Evolutionary conservation across 2,329 filamentous ascomycete genomes (phyloP), one percentile per base, ranked within the genome.

Genomic region (Diaporthe sp.): DNA sequence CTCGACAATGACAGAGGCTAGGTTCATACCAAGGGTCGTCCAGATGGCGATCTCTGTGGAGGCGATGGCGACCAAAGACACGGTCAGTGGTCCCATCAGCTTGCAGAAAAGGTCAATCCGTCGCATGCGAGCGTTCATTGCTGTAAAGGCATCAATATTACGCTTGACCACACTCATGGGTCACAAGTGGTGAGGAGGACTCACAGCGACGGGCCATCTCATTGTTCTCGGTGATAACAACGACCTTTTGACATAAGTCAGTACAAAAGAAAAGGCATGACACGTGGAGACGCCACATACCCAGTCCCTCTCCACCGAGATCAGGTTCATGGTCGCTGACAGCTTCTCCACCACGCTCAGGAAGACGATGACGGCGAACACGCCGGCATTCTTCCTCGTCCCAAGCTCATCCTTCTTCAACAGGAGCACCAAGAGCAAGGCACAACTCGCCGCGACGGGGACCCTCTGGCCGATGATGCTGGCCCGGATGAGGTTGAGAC

Each of bases 251-350:
- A 68, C 77, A 86, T 83, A 2, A 5, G 31, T 71, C 2, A 60
- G 15, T 6, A 5, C 28, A 6, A 28, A 20, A 22, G 5, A 28
- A 20, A 28, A 7, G 7, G 9, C 9, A 20, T 6, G 8, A 20
- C 8, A 15, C 4, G n/a, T 8, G 17, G 31, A 22, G 34, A 12
- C 1, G 13, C 28, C 22, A 74, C 80, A 25, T 78, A 91, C 88
- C 93, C 93, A 95, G 79, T 95, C 94, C 79, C 91, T 86, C 81
- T 95, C 94, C 0, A 95, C 88, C 0, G 93, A 87, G 0, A 95
- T 89, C 0, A 90, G 86, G 80, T 95, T 95, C 8, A 92, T 87
- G 2, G 76, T 77, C 1, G 91, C 87, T 20, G 86, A 87, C 12
- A 94, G 82, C 81, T 95, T 95, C 83, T 95, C 94, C 1, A 92